Evolutionary conservation across 306 rosid genomes (phyloP), one percentile per base, ranked within the genome.

Genomic region (Casuarina glauca): DNA sequence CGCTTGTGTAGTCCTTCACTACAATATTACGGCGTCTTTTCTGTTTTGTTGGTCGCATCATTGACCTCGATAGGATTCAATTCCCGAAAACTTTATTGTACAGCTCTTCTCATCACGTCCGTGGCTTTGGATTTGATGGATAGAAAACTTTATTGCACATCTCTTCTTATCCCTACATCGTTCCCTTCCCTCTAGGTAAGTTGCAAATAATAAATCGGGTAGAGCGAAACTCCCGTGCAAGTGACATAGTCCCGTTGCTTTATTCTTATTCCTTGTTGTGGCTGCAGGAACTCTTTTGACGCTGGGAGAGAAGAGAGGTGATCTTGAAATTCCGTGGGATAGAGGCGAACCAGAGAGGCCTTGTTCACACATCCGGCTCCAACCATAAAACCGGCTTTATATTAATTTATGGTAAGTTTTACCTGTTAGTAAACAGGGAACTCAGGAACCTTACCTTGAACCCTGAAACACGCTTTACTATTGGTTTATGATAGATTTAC

Each of bases 101-200:
- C 82, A 26, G 32, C 32, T 26, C 32, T 26, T 26, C 32, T 26
- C 32, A 26, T 26, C 32, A 26, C 32, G 32, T 26, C 0, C 32
- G 32, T 26, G 32, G 99, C 99, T 78, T 84, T 96, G 89, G 93
- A 96, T 90, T 80, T 96, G 83, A 96, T 96, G 99, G 99, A 96
- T 67, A 98, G 98, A 64, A 26, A 26, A 26, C 32, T 26, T 26
- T 26, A 26, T 26, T 26, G 32, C 99, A 93, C 78, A 98, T 97
- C 74, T 98, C 99, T 0, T 98, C 99, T 80, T 85, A 93, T 82
- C 91, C 93, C 64, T 96, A 26, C 32, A 26, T 26, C 32, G 32
- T 26, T 26, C 32, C 32, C 32, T 26, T 26, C 32, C 32, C 32
- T 26, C 32, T 26, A 26, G 32, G 32, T 26, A 26, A 26, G 32